Evolutionary conservation across 176 grass and related monocot genomes (phyloP).

Genomic region (bread wheat (Triticum aestivum)): IWGSC_CS_RefSeq_v2.1 NC_057802.1:604139646-604140145

Average conservation of each 20-base stretch:
- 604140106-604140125: not conserved
- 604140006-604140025: not conserved
- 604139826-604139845: not conserved
- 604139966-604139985: not conserved
- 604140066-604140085: not conserved
- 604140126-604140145: not conserved
- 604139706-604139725: too few species aligned
- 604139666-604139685: too few species aligned
- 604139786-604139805: not conserved
- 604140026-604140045: not conserved
- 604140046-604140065: not conserved
- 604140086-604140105: not conserved
- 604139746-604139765: not conserved
- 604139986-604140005: not conserved
- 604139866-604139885: not conserved
- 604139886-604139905: not conserved
- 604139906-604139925: constrained; percentile 16
- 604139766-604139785: not conserved
- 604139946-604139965: constrained; percentile 37
- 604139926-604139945: constrained; percentile 32
- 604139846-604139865: constrained; percentile 30
- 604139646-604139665: too few species aligned
- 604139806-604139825: not conserved
- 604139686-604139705: too few species aligned
- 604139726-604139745: too few species aligned